A percentile compares a stretch with the other conserved stretches of the same genome.
Conservation (phyloP, 2,329 filamentous ascomycete genomes). For the Zelopaecilomyces penicillatus region DNA sequence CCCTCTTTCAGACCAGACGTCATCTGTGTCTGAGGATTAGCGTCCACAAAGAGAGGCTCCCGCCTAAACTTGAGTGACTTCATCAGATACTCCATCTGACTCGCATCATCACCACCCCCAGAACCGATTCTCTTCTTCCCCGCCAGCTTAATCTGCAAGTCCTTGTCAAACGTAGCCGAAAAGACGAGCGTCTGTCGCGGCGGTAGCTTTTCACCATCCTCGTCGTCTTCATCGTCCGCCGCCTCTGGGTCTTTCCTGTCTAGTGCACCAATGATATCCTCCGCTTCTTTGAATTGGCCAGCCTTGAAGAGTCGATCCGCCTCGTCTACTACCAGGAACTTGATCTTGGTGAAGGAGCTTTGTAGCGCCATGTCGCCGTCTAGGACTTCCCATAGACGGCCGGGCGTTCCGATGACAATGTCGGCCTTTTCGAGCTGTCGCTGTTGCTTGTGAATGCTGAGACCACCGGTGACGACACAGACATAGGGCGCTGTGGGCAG, state of each 20-base stretch:
- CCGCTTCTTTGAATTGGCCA: constrained; percentile 90
- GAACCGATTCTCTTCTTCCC: constrained; percentile 49
- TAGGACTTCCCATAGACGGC: constrained; percentile 89
- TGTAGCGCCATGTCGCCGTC: constrained; percentile 65
- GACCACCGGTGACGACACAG: constrained; percentile 83
- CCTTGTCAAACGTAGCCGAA: constrained; percentile 90
- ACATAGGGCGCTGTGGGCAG: constrained; percentile 58
- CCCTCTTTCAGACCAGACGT: constrained; percentile 79
- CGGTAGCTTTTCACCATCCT: constrained; percentile 32
- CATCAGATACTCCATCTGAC: constrained; percentile 88
- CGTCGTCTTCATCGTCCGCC: constrained; percentile 39
- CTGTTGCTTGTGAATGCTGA: constrained; percentile 93
- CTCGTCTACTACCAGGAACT: constrained; percentile 86
- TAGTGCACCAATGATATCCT: constrained; percentile 75
- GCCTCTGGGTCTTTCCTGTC: constrained; percentile 62
- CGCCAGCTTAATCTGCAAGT: constrained; percentile 81
- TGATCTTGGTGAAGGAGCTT: constrained; percentile 60
- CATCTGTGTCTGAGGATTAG: constrained; percentile 85
- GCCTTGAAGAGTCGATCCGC: constrained; percentile 86
- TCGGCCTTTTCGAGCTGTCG: constrained; percentile 76
- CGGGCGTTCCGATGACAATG: constrained; percentile 88
- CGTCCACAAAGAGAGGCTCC: constrained; percentile 83
- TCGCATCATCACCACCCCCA: constrained; percentile 53
- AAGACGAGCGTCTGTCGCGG: constrained; percentile 85
- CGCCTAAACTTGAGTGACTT: constrained; percentile 83